Evolutionary conservation across 768 basidiomycete species (phyloP).

Genomic region (Tulasnella sp.): DNA sequence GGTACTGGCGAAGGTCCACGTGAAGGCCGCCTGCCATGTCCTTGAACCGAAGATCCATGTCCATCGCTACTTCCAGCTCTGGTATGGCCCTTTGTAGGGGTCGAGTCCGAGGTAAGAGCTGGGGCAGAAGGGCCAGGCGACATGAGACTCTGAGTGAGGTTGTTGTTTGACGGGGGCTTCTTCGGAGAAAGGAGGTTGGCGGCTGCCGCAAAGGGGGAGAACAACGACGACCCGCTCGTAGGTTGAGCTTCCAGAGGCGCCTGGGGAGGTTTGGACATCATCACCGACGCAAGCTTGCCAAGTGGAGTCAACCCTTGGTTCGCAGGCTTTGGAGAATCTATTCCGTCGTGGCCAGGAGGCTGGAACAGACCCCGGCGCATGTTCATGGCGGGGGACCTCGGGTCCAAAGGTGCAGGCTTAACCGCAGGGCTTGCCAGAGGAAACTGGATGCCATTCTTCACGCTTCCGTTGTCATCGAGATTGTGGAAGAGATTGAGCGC

Average conservation of each 20-base stretch:
- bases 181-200: constrained; percentile 20
- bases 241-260: background rate
- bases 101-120: constrained; percentile 5
- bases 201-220: constrained; percentile 14
- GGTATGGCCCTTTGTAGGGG: background rate
- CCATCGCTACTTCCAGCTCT: constrained; percentile 16
- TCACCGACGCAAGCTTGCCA: constrained; percentile 13
- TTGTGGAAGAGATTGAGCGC: background rate
- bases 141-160: constrained; percentile 18
- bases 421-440: background rate
- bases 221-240: background rate
- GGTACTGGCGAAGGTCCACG: constrained; percentile 22
- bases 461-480: background rate
- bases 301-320: constrained; percentile 12
- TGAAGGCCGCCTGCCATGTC: background rate
- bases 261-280: constrained; percentile 8
- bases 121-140: background rate
- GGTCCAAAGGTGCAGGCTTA: constrained; percentile 7
- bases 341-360: background rate
- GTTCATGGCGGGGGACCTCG: constrained; percentile 16
- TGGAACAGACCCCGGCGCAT: background rate
- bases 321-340: background rate
- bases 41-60: background rate
- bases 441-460: background rate
- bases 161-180: constrained; percentile 11